A percentile compares a stretch with the other conserved stretches of the same genome.
These are phyloP conservation scores for Cymbomonas tetramitiformis DNA, from an alignment of 139 green algal species.

Conservation along the genomic window DNA sequence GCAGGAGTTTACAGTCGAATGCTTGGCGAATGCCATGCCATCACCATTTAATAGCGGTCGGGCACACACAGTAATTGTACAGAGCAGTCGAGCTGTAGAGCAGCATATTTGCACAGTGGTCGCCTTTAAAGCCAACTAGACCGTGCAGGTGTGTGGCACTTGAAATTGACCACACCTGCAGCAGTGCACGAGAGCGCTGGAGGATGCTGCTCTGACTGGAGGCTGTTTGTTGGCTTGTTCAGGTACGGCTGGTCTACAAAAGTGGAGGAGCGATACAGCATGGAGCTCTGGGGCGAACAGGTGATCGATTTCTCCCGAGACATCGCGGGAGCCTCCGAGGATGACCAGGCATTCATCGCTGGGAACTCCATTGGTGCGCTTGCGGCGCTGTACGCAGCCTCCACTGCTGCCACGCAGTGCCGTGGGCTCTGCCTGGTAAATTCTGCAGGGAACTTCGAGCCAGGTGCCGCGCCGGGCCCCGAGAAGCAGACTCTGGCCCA, in stretches of 20 bases:
- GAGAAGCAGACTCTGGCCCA: slow-evolving; percentile 14
- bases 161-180: too few species aligned
- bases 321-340: slow-evolving; percentile 5
- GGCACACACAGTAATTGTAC: too few species aligned
- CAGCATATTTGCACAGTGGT: too few species aligned
- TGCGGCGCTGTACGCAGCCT: slow-evolving; percentile 14
- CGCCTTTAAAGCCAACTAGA: too few species aligned
- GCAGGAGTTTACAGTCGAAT: too few species aligned
- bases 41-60: too few species aligned
- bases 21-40: too few species aligned
- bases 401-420: not conserved
- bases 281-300: slow-evolving; percentile 18
- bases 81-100: too few species aligned
- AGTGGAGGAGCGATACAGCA: slow-evolving; percentile 12
- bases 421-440: slow-evolving; percentile 14
- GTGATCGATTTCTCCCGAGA: slow-evolving; percentile 19
- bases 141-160: too few species aligned
- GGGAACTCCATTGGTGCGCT: slow-evolving; percentile 24
- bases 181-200: too few species aligned
- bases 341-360: slow-evolving; percentile 9
- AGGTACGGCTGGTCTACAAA: slow-evolving; percentile 21
- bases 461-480: slow-evolving; percentile 1
- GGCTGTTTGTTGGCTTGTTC: too few species aligned
- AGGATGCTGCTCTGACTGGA: too few species aligned
- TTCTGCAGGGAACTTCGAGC: slow-evolving; percentile 16